Evolutionary conservation across 768 basidiomycete genomes (phyloP), one percentile per base, ranked within the genome.

Genomic region (Pulveroboletus ravenelii): DNA sequence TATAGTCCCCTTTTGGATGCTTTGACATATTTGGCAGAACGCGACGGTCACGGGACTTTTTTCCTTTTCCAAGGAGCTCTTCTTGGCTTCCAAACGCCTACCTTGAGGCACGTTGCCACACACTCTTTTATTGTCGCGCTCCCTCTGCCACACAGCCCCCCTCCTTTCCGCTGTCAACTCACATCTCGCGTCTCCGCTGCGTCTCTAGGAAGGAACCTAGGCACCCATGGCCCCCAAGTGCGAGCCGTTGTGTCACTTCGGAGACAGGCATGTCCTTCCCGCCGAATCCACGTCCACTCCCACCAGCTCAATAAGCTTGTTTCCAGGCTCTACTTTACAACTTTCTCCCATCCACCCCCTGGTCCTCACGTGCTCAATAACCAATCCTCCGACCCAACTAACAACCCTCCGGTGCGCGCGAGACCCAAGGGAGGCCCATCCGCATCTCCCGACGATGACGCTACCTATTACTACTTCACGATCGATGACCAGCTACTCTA

Each of bases 401-500:
- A 76, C 70, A 72, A 73, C 45, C 87, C 87, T 62, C 76, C 73
- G 62, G 69, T 89, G 29, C 84, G 87, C 54, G 74, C 78, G 45
- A 77, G 77, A 62, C 75, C 80, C 8, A 77, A 72, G 64, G 79
- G 74, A 35, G 78, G 79, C n/a, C 78, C 80, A 30, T 78, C 82
- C 38, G 74, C 79, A 23, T 78, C 87, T 14, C 81, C 85, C 20
- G 87, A 92, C 60, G 86, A 87, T 57, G 77, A 81, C 56, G 81
- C 85, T 50, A 77, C 78, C 47, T 90, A 89, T 68, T 89, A 90
- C 72, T 95, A 87, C 72, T 93, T 95, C 74, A 90, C 88, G 50
- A 82, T 95, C 72, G 93, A 96, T 70, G 87, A 93, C 75, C 87
- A 92, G 57, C 78, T 96, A 34, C 78, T 87, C 58, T 96, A 96